Base-by-base conservation (phyloP, 1,284 basidiomycete species). In the Quambalaria eucalypti region DNA sequence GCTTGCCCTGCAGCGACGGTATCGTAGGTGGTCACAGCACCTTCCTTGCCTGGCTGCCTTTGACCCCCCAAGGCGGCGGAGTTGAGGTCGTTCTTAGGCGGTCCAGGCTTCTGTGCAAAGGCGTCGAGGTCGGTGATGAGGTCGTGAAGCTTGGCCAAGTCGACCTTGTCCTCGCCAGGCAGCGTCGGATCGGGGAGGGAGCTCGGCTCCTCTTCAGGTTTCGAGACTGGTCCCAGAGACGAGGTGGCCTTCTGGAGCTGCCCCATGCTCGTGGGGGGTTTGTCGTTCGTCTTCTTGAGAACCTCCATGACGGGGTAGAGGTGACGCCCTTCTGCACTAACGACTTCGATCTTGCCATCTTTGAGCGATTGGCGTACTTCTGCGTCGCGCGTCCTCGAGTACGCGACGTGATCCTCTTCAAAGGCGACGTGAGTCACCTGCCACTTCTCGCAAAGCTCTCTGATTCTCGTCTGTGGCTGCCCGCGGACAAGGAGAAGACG, bases 401-500 rank as follows among this genome's bases (percentile, higher is more conserved):
- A 71, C 2, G 63, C 55, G 31, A 28, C 55, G 21, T 19, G 10
- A 28, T 60, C 61, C 31, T 65, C 60, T 44, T 71, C 67, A 60
- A 78, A 80, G 28, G 78, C 77, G 49, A 80, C 61, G 71, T 80
- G 79, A 4, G 79, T 80, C 40, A 82, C 79, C 9, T 74, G 68
- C 80, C 80, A 82, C 26, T 76, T 66, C 57, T 78, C 75, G 65
- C 76, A 79, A 8, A 80, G 60, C 44, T 74, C 70, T 14, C 77
- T 78, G 28, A 81, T 64, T 14, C 80, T 71, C 23, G 74, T 69
- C 36, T 76, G 71, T 0, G 80, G 80, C 48, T 77, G 70, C 28
- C 81, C 81, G 33, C 81, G 76, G 46, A 82, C 64, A 23, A 81
- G 78, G 55, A 79, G 77, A 10, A 82, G 69, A 56, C 79, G 77